phyloP scores from a whole-genome alignment of 108 stramenopile genomes.

The Discostella stelligeroides region DNA sequence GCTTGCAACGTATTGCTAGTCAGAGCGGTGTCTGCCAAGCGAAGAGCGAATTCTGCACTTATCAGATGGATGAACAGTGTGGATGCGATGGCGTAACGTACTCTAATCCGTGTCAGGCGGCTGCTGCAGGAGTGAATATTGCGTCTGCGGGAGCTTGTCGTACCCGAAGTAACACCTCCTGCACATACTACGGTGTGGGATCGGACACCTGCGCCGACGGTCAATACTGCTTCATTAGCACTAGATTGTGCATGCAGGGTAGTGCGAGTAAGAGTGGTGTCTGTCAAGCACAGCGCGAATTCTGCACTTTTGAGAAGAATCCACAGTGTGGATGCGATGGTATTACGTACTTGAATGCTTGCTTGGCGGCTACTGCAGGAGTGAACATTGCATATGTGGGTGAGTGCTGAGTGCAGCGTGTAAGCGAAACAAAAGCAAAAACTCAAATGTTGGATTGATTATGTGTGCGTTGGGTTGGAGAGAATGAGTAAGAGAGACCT shows the following conservation, averaged over 20 bases:
- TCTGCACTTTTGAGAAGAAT: not conserved
- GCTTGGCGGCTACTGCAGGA: not conserved
- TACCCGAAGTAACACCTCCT: too few species aligned
- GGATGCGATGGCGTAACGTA: not conserved
- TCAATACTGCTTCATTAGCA: not conserved
- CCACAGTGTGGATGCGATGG: not conserved
- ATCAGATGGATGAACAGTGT: not conserved
- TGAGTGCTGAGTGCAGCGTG: too few species aligned
- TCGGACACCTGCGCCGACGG: not conserved
- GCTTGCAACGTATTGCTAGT: not conserved
- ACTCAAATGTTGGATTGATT: too few species aligned
- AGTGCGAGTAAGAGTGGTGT: not conserved
- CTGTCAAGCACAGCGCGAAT: not conserved
- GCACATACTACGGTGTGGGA: not conserved
- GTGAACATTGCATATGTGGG: not conserved
- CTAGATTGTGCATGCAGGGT: not conserved
- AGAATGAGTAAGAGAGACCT: too few species aligned
- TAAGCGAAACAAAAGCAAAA: too few species aligned
- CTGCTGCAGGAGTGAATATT: slow-evolving; percentile 2
- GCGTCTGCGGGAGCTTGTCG: not conserved
- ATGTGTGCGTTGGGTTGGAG: too few species aligned
- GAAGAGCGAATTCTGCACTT: not conserved
- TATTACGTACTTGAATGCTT: not conserved
- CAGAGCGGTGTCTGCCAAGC: not conserved
- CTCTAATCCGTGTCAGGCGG: not conserved